Evolutionary conservation across 208 protist genomes (phyloP), one percentile per base, ranked within the genome.

Genomic region (Tritrichomonas foetus): DNA sequence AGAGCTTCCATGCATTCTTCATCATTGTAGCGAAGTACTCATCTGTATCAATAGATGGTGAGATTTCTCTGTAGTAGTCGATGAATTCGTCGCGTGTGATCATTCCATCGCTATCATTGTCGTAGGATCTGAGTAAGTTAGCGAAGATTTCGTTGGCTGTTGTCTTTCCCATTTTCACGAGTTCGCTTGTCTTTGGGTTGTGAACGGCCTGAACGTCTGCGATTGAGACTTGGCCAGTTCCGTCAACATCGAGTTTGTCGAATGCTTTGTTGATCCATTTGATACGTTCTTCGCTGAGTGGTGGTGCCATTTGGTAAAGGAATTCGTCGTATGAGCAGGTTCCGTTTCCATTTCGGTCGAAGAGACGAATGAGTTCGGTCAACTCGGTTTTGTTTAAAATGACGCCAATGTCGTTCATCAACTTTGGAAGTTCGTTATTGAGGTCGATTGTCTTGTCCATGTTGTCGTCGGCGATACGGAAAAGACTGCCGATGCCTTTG

Each of bases 81-180:
- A 78, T 78, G 33, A 78, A 78, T 78, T 78, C 69, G 2, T 78
- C 69, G 22, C 69, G 69, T 78, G 69, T 47, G 22, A 78, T 78
- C 33, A 8, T 78, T 11, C 33, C 33, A 78, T 78, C 69, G 33
- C 33, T 36, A 78, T 78, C 69, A 39, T 78, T 5, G 47, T 47
- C 33, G 36, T 78, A 78, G 39, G 69, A 78, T 30, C 22, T 1
- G 20, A 78, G 33, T 5, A 78, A 20, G 22, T 78, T 39, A 16
- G 16, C 36, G 20, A 78, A 78, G 3, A 78, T 47, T 39, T 27
- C 69, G 9, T 47, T 47, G 9, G 69, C 69, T 30, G 69, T 78
- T 39, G 69, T 78, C 69, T 78, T 78, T 2, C 69, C 69, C 33
- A 78, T 47, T 39, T n/a, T 39, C 9, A 78, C 69, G 3, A 78